Evolutionary conservation across 768 basidiomycete species (phyloP).

Genomic region (Russula ochroleuca): DNA sequence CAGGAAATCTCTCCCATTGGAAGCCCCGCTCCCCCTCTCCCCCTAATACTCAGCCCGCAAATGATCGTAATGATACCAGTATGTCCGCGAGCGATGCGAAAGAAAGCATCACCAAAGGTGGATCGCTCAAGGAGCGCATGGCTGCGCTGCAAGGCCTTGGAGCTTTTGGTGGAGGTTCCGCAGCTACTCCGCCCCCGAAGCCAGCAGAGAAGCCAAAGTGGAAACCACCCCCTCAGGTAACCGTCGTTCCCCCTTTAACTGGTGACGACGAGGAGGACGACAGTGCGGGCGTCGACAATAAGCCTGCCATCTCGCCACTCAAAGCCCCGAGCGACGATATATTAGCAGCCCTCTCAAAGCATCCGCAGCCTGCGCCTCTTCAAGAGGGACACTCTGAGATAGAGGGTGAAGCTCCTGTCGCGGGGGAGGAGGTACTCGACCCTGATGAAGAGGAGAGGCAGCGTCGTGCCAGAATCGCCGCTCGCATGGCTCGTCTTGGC

Average conservation of each 20-base stretch:
- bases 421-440: slow-evolving; percentile 40
- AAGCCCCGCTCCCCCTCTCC: slow-evolving; percentile 59
- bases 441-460: slow-evolving; percentile 72
- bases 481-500: slow-evolving; percentile 89
- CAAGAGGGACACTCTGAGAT: slow-evolving; percentile 29
- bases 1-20: slow-evolving; percentile 58
- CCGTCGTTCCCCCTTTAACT: slow-evolving; percentile 42
- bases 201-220: slow-evolving; percentile 73
- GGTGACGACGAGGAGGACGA: slow-evolving; percentile 37
- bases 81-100: slow-evolving; percentile 88
- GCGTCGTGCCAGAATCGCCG: slow-evolving; percentile 81
- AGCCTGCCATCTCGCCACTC: slow-evolving; percentile 17
- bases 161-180: slow-evolving; percentile 56
- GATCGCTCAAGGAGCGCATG: slow-evolving; percentile 90
- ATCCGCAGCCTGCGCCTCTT: slow-evolving; percentile 3
- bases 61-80: slow-evolving; percentile 34
- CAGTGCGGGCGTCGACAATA: slow-evolving; percentile 7
- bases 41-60: slow-evolving; percentile 36
- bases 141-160: slow-evolving; percentile 84
- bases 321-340: slow-evolving; percentile 11
- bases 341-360: slow-evolving; percentile 13
- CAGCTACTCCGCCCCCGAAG: slow-evolving; percentile 56
- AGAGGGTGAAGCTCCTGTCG: slow-evolving; percentile 27
- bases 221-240: slow-evolving; percentile 65
- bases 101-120: slow-evolving; percentile 74